Evolutionary conservation across 805 yeast species (phyloP).

Genomic region (Ascoidea asiatica): DNA sequence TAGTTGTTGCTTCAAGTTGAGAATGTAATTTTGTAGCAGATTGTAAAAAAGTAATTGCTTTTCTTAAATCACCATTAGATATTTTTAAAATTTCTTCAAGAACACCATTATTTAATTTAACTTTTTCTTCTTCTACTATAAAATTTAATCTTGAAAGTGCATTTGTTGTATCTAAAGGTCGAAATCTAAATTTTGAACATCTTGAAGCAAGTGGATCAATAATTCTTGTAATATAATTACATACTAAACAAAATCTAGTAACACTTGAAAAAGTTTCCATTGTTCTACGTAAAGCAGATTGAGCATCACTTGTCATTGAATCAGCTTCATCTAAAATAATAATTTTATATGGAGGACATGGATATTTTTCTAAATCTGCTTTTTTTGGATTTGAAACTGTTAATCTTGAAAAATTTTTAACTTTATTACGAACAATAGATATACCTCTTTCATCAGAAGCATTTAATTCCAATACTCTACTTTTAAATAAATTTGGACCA

Average conservation of each 20-base stretch:
- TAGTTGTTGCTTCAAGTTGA: slow-evolving; percentile 4
- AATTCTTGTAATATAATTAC: slow-evolving; percentile 93
- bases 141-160: slow-evolving; percentile 56
- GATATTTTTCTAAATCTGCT: slow-evolving; percentile 59
- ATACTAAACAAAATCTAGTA: slow-evolving; percentile 86
- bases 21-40: slow-evolving; percentile 53
- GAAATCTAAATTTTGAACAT: slow-evolving; percentile 90
- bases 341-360: slow-evolving; percentile 94
- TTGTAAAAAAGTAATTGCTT: slow-evolving; percentile 82
- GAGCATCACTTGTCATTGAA: slow-evolving; percentile 96
- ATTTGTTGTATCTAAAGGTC: slow-evolving; percentile 54
- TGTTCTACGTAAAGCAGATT: slow-evolving; percentile 86
- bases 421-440: slow-evolving; percentile 72
- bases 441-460: slow-evolving; percentile 92
- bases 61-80: slow-evolving; percentile 83
- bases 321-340: slow-evolving; percentile 93
- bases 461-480: slow-evolving; percentile 69
- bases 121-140: slow-evolving; percentile 41
- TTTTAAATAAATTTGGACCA: slow-evolving; percentile 56
- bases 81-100: slow-evolving; percentile 54
- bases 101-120: slow-evolving; percentile 32
- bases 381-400: slow-evolving; percentile 69
- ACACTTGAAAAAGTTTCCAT: slow-evolving; percentile 84
- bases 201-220: slow-evolving; percentile 95
- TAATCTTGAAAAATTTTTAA: slow-evolving; percentile 76